Percentiles rank a stretch among this genome's conserved stretches.
Evolutionary conservation across 1,284 basidiomycete genomes (phyloP).

Genomic region (Ceratorhiza oryzae-sativae): DNA sequence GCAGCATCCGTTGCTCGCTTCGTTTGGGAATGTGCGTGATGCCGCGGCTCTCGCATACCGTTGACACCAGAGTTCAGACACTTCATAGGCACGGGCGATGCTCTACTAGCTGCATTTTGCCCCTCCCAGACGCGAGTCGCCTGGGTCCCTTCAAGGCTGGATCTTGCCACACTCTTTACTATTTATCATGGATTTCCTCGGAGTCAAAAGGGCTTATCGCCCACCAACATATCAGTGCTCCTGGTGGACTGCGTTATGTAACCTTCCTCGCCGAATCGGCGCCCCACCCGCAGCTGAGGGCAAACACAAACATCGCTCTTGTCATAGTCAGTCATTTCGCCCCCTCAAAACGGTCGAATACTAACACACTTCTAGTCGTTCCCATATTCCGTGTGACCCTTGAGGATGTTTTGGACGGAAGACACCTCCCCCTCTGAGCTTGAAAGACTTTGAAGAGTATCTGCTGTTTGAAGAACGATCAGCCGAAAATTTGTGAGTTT

Average conservation of each 20-base stretch:
- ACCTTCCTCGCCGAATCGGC: constrained; percentile 16
- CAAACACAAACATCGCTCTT: constrained; percentile 18
- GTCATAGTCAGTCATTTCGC: constrained; percentile 14
- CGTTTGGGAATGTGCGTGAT: background rate
- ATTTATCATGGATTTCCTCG: background rate
- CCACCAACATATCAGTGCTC: constrained; percentile 29
- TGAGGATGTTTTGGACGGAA: constrained; percentile 42
- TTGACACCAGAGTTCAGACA: background rate
- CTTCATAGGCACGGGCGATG: constrained; percentile 1
- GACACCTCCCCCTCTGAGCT: constrained; percentile 41
- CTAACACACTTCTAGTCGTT: constrained; percentile 15
- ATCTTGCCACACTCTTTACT: constrained; percentile 35
- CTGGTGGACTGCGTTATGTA: constrained; percentile 13
- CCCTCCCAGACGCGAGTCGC: constrained; percentile 32
- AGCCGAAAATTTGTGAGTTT: constrained; percentile 42
- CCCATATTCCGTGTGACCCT: constrained; percentile 39
- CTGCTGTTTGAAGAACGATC: constrained; percentile 41
- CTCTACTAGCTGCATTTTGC: background rate
- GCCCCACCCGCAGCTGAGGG: constrained; percentile 25
- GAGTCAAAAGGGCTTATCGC: constrained; percentile 5
- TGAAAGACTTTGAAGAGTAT: constrained; percentile 44
- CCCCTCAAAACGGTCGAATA: too few species aligned
- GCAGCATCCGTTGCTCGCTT: background rate
- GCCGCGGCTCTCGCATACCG: constrained; percentile 9
- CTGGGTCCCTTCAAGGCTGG: constrained; percentile 28